phyloP scores from a whole-genome alignment of 345 rosid species.

The Arabidopsis arenosa region DNA sequence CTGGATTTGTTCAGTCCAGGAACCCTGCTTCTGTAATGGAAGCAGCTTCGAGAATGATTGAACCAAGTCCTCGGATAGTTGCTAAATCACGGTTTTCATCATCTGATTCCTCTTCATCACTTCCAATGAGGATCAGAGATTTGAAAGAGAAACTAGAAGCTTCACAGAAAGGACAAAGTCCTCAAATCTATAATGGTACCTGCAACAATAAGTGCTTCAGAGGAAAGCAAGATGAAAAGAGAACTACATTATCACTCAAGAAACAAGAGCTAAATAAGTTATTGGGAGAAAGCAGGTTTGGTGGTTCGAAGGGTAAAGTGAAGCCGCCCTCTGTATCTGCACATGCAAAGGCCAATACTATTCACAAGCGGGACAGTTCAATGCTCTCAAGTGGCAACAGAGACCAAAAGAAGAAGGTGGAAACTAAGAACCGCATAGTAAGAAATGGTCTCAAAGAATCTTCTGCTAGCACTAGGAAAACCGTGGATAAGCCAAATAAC shows the following conservation, averaged over 20 bases:
- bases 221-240: constrained; percentile 33
- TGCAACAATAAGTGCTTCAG: constrained; percentile 24
- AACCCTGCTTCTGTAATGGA: constrained; percentile 69
- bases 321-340: constrained; percentile 50
- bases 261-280: constrained; percentile 33
- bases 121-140: constrained; percentile 63
- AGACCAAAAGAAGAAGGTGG: constrained; percentile 50
- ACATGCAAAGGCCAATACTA: constrained; percentile 52
- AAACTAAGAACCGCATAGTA: constrained; percentile 43
- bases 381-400: constrained; percentile 33
- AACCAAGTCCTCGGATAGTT: constrained; percentile 57
- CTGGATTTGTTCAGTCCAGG: constrained; percentile 58
- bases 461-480: constrained; percentile 44
- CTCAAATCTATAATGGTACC: constrained; percentile 44
- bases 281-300: constrained; percentile 45
- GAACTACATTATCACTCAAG: constrained; percentile 17
- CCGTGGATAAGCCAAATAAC: constrained; percentile 65
- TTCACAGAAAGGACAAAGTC: constrained; percentile 50
- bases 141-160: constrained; percentile 83
- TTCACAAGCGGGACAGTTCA: constrained; percentile 53
- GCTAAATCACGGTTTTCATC: constrained; percentile 47
- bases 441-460: constrained; percentile 47
- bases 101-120: constrained; percentile 57
- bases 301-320: constrained; percentile 50
- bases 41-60: constrained; percentile 83